A percentile compares a stretch with the other conserved stretches of the same genome.
phyloP scores from a whole-genome alignment of 306 rosid species.

The Fagus crenata region DNA sequence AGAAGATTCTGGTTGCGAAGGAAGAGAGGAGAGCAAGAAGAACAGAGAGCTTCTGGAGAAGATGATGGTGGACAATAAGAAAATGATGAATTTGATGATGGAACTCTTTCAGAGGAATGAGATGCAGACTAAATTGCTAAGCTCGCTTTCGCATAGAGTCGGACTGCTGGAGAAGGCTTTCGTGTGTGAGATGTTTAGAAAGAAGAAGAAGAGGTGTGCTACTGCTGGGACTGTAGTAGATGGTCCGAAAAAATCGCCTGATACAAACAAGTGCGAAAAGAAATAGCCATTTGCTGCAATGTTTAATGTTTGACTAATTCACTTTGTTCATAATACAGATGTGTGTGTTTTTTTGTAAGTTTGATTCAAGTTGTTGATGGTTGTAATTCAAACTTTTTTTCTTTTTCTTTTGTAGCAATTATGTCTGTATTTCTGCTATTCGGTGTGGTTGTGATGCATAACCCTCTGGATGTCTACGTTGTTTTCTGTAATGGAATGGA shows the following conservation, averaged over 20 bases:
- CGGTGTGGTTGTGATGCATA: too few species aligned
- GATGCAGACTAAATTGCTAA: slow-evolving; percentile 47
- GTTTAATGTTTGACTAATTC: neutral
- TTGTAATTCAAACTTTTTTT: too few species aligned
- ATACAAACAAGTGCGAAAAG: slow-evolving; percentile 11
- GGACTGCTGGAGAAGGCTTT: slow-evolving; percentile 60
- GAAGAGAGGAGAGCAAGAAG: slow-evolving; percentile 10
- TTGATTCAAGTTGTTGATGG: neutral
- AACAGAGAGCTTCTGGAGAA: slow-evolving; percentile 41
- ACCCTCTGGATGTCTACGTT: too few species aligned
- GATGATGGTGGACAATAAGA: slow-evolving; percentile 62
- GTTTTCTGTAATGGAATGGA: too few species aligned
- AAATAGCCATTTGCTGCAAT: neutral
- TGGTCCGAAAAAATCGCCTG: neutral
- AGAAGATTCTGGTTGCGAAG: neutral
- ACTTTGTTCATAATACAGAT: neutral
- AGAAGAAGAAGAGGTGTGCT: slow-evolving; percentile 45
- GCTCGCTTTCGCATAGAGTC: slow-evolving; percentile 60
- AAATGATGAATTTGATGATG: slow-evolving; percentile 57
- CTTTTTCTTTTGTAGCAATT: too few species aligned
- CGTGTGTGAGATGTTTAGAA: slow-evolving; percentile 47
- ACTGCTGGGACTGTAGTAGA: neutral
- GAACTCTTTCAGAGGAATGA: slow-evolving; percentile 50
- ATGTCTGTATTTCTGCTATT: too few species aligned
- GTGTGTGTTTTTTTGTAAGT: neutral